phyloP scores from a whole-genome alignment of 768 basidiomycete species.

The Pholiota microspora region DNA sequence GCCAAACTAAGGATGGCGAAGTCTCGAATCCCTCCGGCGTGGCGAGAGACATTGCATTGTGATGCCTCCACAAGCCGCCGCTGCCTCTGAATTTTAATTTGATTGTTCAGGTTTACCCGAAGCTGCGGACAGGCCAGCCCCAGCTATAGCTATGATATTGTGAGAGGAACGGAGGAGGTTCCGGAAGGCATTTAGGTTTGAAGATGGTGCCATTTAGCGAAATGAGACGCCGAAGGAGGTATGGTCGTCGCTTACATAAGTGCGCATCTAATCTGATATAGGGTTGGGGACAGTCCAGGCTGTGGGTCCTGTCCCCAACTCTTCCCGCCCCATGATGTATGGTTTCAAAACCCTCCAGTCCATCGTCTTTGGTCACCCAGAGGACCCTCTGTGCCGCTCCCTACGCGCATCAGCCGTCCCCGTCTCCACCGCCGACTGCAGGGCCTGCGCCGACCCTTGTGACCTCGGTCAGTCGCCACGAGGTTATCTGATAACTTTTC shows the following conservation, averaged over 20 bases:
- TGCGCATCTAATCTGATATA: slow-evolving; percentile 29
- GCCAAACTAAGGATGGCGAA: slow-evolving; percentile 54
- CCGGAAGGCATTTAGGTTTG: slow-evolving; percentile 30
- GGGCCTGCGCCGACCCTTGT: slow-evolving; percentile 74
- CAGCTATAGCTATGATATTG: slow-evolving; percentile 39
- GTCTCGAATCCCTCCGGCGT: slow-evolving; percentile 49
- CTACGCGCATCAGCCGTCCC: slow-evolving; percentile 63
- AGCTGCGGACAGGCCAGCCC: slow-evolving; percentile 65
- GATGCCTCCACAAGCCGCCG: slow-evolving; percentile 51
- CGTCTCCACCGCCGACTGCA: slow-evolving; percentile 65
- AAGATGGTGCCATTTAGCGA: slow-evolving; percentile 23
- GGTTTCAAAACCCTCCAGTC: slow-evolving; percentile 37
- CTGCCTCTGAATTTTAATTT: slow-evolving; percentile 40
- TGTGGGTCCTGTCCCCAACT: slow-evolving; percentile 6
- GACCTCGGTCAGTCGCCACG: slow-evolving; percentile 50
- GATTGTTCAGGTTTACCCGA: slow-evolving; percentile 40
- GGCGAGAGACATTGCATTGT: slow-evolving; percentile 48
- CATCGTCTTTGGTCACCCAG: slow-evolving; percentile 37
- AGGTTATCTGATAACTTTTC: slow-evolving; percentile 28
- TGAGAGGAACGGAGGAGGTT: slow-evolving; percentile 26
- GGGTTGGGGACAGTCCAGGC: slow-evolving; percentile 7
- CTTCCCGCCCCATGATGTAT: slow-evolving; percentile 31
- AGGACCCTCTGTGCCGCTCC: slow-evolving; percentile 41
- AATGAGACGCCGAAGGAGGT: neutral
- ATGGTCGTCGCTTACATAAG: slow-evolving; percentile 15